These are phyloP conservation scores for Sarocladium strictum DNA, from an alignment of 2,329 filamentous ascomycete species.

Conservation along the genomic window DNA sequence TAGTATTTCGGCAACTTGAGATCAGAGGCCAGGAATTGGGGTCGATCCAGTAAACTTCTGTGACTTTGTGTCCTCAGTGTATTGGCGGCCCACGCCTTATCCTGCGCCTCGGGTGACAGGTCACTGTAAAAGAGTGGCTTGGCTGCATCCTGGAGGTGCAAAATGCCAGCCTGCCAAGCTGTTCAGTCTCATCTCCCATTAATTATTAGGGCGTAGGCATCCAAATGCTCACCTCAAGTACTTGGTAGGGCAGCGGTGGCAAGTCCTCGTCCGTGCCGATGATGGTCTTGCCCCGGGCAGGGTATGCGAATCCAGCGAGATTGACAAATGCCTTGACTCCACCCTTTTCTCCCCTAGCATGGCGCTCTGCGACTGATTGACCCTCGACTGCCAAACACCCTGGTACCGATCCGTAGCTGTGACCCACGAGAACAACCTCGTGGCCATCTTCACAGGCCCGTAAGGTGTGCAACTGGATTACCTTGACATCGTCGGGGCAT, in stretches of 20 bases:
- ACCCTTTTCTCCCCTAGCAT: slow-evolving; percentile 5
- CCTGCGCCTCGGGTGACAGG: not conserved
- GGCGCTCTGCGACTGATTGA: slow-evolving; percentile 1
- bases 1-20: slow-evolving; percentile 8
- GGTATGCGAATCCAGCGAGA: slow-evolving; percentile 5
- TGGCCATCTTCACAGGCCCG: not conserved
- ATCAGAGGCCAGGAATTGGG: not conserved
- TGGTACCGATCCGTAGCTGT: slow-evolving; percentile 4
- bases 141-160: not conserved
- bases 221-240: not conserved
- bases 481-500: not conserved
- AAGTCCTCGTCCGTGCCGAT: not conserved
- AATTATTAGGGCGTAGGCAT: not conserved
- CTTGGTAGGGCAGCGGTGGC: slow-evolving; percentile 1
- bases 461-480: not conserved
- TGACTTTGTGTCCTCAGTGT: not conserved
- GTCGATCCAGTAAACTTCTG: not conserved
- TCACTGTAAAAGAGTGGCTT: slow-evolving; percentile 6
- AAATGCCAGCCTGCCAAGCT: not conserved
- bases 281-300: slow-evolving; percentile 1
- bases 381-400: not conserved
- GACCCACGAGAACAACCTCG: not conserved
- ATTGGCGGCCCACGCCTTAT: not conserved
- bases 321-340: slow-evolving; percentile 4
- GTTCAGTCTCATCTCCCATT: not conserved